These are phyloP conservation scores for Darksidea phi DNA, from an alignment of 495 filamentous ascomycete species.

Conservation along the genomic window DNA sequence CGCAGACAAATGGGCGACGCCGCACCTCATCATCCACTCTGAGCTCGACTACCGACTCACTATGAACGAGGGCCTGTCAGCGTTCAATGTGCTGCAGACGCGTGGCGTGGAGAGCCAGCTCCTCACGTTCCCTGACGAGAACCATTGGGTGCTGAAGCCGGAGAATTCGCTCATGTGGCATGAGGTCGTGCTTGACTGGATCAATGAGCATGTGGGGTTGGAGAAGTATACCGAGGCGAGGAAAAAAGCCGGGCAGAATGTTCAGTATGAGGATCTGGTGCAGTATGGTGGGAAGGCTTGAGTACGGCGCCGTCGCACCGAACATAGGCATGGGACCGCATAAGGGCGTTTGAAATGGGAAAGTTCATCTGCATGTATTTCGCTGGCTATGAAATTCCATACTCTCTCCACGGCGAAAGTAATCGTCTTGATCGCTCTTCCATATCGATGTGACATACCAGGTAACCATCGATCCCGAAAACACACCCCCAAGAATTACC, in stretches of 20 bases:
- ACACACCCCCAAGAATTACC: no score
- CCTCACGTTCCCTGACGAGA: slow-evolving; percentile 82
- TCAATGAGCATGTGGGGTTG: slow-evolving; percentile 76
- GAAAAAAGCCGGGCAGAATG: not conserved
- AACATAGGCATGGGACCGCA: not conserved
- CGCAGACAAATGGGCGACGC: slow-evolving; percentile 76
- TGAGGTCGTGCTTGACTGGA: slow-evolving; percentile 80
- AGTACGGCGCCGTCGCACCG: not conserved
- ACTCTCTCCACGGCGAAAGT: no score
- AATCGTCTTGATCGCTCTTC: no score
- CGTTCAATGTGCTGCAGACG: slow-evolving; percentile 85
- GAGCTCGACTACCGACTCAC: slow-evolving; percentile 89
- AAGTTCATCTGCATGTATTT: no score
- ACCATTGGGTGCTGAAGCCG: slow-evolving; percentile 86
- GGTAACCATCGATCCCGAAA: no score
- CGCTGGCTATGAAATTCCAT: no score
- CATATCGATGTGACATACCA: no score
- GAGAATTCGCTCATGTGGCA: slow-evolving; percentile 94
- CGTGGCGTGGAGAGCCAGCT: slow-evolving; percentile 67
- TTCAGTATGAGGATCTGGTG: not conserved
- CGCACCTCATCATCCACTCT: slow-evolving; percentile 85
- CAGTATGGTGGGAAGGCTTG: no score
- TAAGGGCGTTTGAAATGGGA: not conserved
- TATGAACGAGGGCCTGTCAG: slow-evolving; percentile 76
- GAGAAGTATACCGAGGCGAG: slow-evolving; percentile 29